Base-by-base conservation (phyloP, 75 land plant genomes). In the Cupressus sempervirens region DNA sequence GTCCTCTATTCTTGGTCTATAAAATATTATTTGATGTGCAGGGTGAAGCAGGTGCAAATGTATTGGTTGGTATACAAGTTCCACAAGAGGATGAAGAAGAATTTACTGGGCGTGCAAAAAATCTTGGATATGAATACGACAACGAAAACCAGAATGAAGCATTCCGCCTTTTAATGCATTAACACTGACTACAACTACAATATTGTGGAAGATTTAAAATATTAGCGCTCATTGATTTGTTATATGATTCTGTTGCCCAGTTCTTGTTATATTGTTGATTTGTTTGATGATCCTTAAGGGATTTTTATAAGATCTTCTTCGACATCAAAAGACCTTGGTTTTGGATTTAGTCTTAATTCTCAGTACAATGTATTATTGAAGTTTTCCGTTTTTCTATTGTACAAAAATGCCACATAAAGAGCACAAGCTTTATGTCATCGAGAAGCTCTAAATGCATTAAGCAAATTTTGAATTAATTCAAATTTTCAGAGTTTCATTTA, bases 1-100 rank as follows among this genome's bases (percentile, higher is more conserved):
- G 32, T 72, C 10, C 74, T 32, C 26, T 62, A 62, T 62, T 23
- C 6, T 41, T 12, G n/a, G 20, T 32, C 34, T 0, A 20, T 29
- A 34, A 81, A 35, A 40, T 53, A 7, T 43, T 70, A 7, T 38
- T 41, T n/a, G 30, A 34, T 74, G 26, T 88, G 85, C 89, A 91
- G 92, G 92, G 92, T 68, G 91, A 91, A 82, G 82, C 83, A 67
- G 92, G 92, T 30, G 92, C 91, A 36, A 91, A 91, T 84, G 92
- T 91, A 16, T 74, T 91, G 74, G 88, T 90, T 50, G 92, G 92
- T 30, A 48, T 91, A 40, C 92, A 91, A 86, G 89, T 91, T 45
- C 83, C 87, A 0, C 43, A 75, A 80, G 86, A 90, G 77, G 92
- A 91, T 35, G 86, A 90, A 84, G 58, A 86, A 53, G 88, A 88